Conservation (phyloP, 163 green algal species). For the Prototheca cutis region DNA sequence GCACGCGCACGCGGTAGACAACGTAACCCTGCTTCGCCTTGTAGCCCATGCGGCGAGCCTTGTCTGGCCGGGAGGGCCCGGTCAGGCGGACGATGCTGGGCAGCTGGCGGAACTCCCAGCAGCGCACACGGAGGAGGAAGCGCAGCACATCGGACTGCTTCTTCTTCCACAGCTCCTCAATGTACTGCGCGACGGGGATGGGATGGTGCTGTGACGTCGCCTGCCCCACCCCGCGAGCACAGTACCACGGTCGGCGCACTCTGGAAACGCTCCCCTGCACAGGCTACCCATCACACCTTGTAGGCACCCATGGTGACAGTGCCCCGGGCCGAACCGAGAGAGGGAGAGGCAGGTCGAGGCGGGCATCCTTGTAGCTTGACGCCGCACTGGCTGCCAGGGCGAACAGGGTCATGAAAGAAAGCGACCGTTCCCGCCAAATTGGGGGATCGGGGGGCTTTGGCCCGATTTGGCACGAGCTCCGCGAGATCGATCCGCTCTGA, state of each 20-base stretch:
- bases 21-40: slow-evolving; percentile 97
- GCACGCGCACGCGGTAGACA: slow-evolving; percentile 93
- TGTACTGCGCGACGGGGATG: slow-evolving; percentile 62
- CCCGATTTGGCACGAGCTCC: too few species aligned
- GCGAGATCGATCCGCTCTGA: too few species aligned
- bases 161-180: slow-evolving; percentile 97
- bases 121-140: slow-evolving; percentile 95
- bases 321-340: background rate
- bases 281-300: slow-evolving; percentile 43
- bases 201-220: background rate
- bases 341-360: background rate
- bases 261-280: background rate
- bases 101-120: slow-evolving; percentile 98
- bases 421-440: background rate
- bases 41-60: slow-evolving; percentile 94
- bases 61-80: slow-evolving; percentile 87
- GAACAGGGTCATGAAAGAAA: background rate
- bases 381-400: background rate
- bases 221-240: background rate
- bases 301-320: slow-evolving; percentile 67
- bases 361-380: background rate
- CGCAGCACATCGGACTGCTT: slow-evolving; percentile 99
- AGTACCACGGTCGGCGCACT: background rate
- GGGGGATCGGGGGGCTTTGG: too few species aligned
- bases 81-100: slow-evolving; percentile 79